These are phyloP conservation scores for Amauroascus niger DNA, from an alignment of 2,329 filamentous ascomycete genomes.

Conservation along the genomic window DNA sequence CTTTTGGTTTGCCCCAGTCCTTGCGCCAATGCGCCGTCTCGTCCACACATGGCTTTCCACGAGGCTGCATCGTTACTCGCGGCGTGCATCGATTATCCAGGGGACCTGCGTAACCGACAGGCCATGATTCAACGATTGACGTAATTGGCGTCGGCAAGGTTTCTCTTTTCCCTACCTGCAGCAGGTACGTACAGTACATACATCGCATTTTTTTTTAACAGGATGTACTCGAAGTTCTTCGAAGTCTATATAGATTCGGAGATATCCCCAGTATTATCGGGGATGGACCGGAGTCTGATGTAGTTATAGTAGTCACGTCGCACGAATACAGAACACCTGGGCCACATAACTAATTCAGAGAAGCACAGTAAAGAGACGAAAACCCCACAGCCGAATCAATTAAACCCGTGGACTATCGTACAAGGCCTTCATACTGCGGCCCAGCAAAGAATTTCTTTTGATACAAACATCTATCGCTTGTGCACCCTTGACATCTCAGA, in stretches of 20 bases:
- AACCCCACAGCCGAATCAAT: neutral
- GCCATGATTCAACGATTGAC: neutral
- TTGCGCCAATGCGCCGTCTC: neutral
- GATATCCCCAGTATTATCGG: neutral
- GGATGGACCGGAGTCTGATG: too few relatives aligned
- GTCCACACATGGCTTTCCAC: neutral
- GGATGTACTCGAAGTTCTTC: neutral
- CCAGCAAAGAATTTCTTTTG: constrained; percentile 56
- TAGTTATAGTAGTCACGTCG: too few relatives aligned
- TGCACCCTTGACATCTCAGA: constrained; percentile 85
- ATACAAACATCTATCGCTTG: constrained; percentile 75
- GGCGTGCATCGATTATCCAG: neutral
- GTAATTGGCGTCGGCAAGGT: too few relatives aligned
- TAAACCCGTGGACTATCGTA: constrained; percentile 20
- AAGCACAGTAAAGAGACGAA: neutral
- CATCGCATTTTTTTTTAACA: neutral
- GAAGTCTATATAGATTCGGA: neutral
- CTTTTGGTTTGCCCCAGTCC: too few relatives aligned
- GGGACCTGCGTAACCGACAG: neutral
- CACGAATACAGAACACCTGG: too few relatives aligned
- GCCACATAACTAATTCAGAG: too few relatives aligned
- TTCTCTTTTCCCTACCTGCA: neutral
- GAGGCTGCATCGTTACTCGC: constrained; percentile 2
- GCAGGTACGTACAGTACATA: neutral
- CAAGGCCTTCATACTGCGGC: constrained; percentile 28